These are phyloP conservation scores for Xanthoparmelia taractica DNA, from an alignment of 495 filamentous ascomycete species.

Conservation along the genomic window DNA sequence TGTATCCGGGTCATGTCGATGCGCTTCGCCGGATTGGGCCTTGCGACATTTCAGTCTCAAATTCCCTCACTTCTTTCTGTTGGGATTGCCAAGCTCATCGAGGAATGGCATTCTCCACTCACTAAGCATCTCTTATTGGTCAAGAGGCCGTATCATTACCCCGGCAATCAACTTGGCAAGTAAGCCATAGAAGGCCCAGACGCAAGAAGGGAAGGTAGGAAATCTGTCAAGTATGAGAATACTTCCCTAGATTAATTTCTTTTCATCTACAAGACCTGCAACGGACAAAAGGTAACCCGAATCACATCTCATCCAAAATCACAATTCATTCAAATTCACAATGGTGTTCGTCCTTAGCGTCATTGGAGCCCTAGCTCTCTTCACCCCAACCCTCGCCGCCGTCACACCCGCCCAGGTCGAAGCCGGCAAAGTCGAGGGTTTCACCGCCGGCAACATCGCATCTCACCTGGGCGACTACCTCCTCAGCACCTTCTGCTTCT, in stretches of 20 bases:
- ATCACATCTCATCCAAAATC: not conserved
- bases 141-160: too few species aligned
- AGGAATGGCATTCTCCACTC: too few species aligned
- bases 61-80: not conserved
- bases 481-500: slow-evolving; percentile 12
- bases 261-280: too few species aligned
- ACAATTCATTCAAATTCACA: not conserved
- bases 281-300: too few species aligned
- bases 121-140: too few species aligned
- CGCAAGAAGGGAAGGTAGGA: too few species aligned
- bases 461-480: not conserved
- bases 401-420: not conserved
- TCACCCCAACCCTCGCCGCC: not conserved
- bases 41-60: not conserved
- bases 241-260: too few species aligned
- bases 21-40: too few species aligned
- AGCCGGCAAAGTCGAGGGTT: not conserved
- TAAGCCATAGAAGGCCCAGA: too few species aligned
- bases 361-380: not conserved
- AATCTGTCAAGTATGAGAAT: too few species aligned
- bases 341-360: not conserved
- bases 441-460: not conserved
- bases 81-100: not conserved
- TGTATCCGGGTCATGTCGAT: too few species aligned
- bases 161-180: too few species aligned